Evolutionary conservation across 352 stramenopile species (phyloP), one percentile per base, ranked within the genome.

Genomic region (Pythium volutum): DNA sequence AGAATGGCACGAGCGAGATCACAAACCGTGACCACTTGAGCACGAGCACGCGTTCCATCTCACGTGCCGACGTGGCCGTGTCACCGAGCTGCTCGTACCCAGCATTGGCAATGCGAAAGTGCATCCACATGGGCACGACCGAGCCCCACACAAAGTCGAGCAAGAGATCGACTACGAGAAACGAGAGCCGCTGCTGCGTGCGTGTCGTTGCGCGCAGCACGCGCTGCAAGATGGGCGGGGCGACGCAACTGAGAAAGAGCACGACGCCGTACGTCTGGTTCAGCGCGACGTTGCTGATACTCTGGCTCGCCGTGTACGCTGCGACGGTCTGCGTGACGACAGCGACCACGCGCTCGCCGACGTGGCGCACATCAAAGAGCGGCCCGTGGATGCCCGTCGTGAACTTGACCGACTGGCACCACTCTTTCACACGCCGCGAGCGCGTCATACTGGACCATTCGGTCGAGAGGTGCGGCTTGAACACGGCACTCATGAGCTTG

Each of bases 71-170:
- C 54, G 48, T 70, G 18, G 54, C 33, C 11, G 23, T 42, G 12
- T 56, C 51, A 4, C 7, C 18, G 2, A 47, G 18, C 2, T 29
- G 26, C 9, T 23, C 11, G 22, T 53, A 36, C 23, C 47, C 46
- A 10, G 66, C n/a, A 2, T 34, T 27, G 8, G 65, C 14, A 12
- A 66, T 66, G 16, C 63, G 58, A 16, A 56, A 47, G 25, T 64
- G 59, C 49, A 71, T 51, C 54, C 59, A 55, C 14, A 69, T 26
- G 3, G 67, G 67, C 23, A 74, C 33, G 8, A 71, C 8, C 2
- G 42, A 55, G 2, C 67, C 67, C 63, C 67, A 74, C 6, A 62
- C 51, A 22, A 69, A 71, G 34, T 71, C 63, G 9, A 74, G 59
- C 34, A 54, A 47, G 15, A 73, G 31, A 31, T 73, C 66, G 1